These are phyloP conservation scores for Parastagonospora avenae DNA, from an alignment of 2,329 filamentous ascomycete genomes.

Conservation along the genomic window DNA sequence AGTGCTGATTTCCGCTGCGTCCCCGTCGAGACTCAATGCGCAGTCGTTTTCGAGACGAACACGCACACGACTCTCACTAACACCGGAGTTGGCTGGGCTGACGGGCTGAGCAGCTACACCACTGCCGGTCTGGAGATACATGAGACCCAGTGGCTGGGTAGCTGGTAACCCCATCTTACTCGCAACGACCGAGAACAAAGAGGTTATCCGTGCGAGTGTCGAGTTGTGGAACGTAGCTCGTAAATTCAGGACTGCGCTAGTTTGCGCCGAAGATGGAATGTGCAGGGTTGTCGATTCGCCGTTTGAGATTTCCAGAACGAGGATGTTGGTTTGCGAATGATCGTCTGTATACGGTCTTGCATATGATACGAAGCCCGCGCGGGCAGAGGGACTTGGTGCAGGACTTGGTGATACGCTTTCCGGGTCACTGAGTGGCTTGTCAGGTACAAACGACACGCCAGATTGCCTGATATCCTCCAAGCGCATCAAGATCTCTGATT, in stretches of 20 bases:
- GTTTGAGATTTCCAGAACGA: conserved; percentile 74
- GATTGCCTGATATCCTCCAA: conserved; percentile 89
- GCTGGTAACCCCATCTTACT: conserved; percentile 75
- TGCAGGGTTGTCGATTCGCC: conserved; percentile 50
- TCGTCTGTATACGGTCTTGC: conserved; percentile 86
- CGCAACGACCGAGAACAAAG: conserved; percentile 79
- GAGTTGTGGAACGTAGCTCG: conserved; percentile 75
- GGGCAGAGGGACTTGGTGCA: conserved; percentile 12
- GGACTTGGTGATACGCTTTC: conserved; percentile 23
- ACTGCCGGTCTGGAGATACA: conserved; percentile 66
- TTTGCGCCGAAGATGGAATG: conserved; percentile 22
- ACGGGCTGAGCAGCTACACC: conserved; percentile 65
- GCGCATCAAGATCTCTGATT: conserved; percentile 77
- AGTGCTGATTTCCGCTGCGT: conserved; percentile 21
- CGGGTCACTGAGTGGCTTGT: conserved; percentile 42
- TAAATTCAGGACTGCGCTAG: conserved; percentile 47
- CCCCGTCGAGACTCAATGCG: conserved; percentile 31
- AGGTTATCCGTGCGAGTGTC: conserved; percentile 70
- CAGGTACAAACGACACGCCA: conserved; percentile 70
- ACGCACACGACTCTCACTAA: conserved; percentile 71
- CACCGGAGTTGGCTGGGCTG: conserved; percentile 70
- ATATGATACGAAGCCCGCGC: conserved; percentile 71
- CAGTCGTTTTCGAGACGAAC: conserved; percentile 30
- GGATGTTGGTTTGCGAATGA: conserved; percentile 62
- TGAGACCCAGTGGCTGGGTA: conserved; percentile 64